Conservation (phyloP, 192 early-diverging fungal genomes). For the Ambispora gerdemannii region DNA sequence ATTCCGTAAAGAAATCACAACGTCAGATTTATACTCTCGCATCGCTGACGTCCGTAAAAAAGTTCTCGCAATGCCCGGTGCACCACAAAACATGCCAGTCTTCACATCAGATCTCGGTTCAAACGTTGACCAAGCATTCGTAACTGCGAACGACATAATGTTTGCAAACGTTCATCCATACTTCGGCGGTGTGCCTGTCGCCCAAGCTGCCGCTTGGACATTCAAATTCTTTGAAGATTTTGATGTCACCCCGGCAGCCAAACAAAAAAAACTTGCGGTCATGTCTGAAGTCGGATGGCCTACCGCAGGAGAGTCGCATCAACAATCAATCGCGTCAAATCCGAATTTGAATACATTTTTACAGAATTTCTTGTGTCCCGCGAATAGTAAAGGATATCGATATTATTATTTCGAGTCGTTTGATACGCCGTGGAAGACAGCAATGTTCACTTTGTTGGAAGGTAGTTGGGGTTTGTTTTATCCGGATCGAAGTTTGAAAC, state of each 20-base stretch:
- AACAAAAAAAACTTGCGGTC: conserved; percentile 46
- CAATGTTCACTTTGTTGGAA: conserved; percentile 1
- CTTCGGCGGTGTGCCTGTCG: conserved; percentile 55
- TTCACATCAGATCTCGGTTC: conserved; percentile 43
- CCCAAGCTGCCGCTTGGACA: conserved; percentile 48
- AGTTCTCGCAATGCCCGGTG: conserved; percentile 17
- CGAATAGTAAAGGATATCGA: conserved; percentile 49
- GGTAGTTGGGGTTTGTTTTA: conserved; percentile 26
- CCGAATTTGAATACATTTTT: conserved; percentile 61
- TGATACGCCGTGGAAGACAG: conserved; percentile 67
- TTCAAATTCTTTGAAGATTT: conserved; percentile 50
- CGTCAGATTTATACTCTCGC: conserved; percentile 1
- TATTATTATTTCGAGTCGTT: conserved; percentile 69
- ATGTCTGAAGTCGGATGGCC: conserved; percentile 73
- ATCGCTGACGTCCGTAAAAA: conserved; percentile 31
- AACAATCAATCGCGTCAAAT: conserved; percentile 50
- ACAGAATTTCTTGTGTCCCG: conserved; percentile 57
- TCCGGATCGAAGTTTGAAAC: neutral
- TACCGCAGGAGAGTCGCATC: conserved; percentile 44
- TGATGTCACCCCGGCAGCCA: conserved; percentile 39
- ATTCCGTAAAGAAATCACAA: conserved; percentile 37
- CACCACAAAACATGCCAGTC: conserved; percentile 33
- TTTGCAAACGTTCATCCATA: conserved; percentile 68
- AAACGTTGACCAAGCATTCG: conserved; percentile 38
- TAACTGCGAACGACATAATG: conserved; percentile 55